These are phyloP conservation scores for Schizonepeta tenuifolia DNA, from an alignment of 257 asterid genomes.

Conservation along the genomic window DNA sequence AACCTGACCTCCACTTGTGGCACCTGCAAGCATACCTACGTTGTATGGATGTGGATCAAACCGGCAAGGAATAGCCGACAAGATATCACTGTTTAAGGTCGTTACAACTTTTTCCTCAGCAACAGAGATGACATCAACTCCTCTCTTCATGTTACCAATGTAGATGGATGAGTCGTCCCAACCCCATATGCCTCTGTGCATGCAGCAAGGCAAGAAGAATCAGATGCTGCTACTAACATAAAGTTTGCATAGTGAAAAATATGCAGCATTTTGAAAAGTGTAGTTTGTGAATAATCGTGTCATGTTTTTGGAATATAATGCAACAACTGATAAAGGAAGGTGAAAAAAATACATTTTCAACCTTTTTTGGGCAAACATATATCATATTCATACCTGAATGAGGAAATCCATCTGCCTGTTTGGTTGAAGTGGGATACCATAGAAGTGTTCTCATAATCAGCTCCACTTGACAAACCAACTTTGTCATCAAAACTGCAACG, in stretches of 20 bases:
- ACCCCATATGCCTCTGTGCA: conserved; percentile 87
- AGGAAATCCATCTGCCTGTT: conserved; percentile 76
- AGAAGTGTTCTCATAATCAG: conserved; percentile 61
- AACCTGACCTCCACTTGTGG: conserved; percentile 81
- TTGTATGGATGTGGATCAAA: conserved; percentile 59
- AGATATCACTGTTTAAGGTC: conserved; percentile 65
- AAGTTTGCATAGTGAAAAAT: neutral
- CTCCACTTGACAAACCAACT: conserved; percentile 71
- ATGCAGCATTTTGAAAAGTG: neutral
- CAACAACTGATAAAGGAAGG: conserved; percentile 4
- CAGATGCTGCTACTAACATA: neutral
- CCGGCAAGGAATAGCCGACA: conserved; percentile 75
- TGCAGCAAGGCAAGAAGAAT: conserved; percentile 2
- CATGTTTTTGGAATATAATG: neutral
- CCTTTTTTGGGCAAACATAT: neutral
- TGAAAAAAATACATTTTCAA: neutral
- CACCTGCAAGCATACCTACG: conserved; percentile 80
- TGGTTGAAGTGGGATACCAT: conserved; percentile 69
- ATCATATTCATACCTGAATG: conserved; percentile 70
- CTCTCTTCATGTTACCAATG: conserved; percentile 81
- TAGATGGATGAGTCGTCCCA: conserved; percentile 91
- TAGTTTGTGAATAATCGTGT: neutral
- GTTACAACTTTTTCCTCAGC: conserved; percentile 37
- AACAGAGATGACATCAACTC: conserved; percentile 67
- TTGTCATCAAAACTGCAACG: conserved; percentile 65